phyloP scores from a whole-genome alignment of 192 early-diverging fungal genomes.

The Kickxella alabastrina region DNA sequence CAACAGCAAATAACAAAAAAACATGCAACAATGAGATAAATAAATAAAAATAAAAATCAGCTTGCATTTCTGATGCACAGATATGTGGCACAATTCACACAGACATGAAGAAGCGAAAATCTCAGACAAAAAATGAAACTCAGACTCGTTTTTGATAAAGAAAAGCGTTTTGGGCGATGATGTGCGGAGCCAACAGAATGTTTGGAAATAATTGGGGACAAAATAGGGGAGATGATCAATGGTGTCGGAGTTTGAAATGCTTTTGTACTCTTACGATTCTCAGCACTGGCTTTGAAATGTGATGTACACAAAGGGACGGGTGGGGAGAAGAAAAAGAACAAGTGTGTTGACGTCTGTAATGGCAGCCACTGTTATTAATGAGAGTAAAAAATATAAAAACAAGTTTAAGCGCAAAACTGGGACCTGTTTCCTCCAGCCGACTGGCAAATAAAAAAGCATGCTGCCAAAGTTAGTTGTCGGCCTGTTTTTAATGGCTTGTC shows the following conservation, averaged over 20 bases:
- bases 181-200: neutral
- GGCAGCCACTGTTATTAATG: no score
- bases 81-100: no score
- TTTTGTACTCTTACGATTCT: neutral
- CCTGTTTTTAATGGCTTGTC: no score
- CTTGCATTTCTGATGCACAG: slow-evolving; percentile 4
- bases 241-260: slow-evolving; percentile 48
- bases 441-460: no score
- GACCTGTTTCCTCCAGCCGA: no score
- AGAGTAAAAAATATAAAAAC: no score
- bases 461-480: no score
- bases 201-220: neutral
- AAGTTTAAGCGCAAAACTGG: no score
- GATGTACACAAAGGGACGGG: no score
- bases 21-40: neutral
- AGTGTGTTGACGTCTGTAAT: no score
- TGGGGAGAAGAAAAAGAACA: no score
- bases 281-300: no score
- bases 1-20: neutral
- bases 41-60: slow-evolving; percentile 1
- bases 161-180: neutral
- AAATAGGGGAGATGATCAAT: slow-evolving; percentile 8
- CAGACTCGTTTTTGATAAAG: neutral
- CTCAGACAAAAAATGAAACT: neutral
- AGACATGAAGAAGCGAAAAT: neutral